Evolutionary conservation across 1,284 basidiomycete genomes (phyloP), one percentile per base, ranked within the genome.

Genomic region (Naganishia sp.): DNA sequence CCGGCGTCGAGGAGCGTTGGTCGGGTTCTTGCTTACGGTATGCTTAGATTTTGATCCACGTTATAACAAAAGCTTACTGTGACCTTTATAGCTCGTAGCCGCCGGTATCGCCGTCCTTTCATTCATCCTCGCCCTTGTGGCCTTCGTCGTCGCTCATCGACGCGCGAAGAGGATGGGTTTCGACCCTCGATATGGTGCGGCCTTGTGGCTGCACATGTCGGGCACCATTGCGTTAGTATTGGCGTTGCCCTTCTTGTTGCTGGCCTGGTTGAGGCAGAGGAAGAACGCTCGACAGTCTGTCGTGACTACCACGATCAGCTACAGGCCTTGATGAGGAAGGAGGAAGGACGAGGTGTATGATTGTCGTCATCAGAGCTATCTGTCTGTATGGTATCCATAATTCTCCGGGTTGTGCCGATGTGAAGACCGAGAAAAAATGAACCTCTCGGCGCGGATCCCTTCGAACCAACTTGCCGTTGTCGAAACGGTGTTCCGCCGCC

Each of bases 61-160:
- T 28, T 28, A 28, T n/a, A 49, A n/a, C 21, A 5, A 3, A 46
- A 11, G 47, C 17, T 56, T 15, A 32, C 42, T 18, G 11, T 41
- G 6, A 17, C 46, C 5, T 31, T 55, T 2, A 2, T 31, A 52
- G 50, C 6, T 54, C 31, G 11, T 65, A 4, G 7, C 64, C 3
- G 15, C 64, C 31, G 11, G 52, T 6, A 31, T 67, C 62, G 28
- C 63, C 49, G 9, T 61, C 43, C 15, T 66, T 64, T 75, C 74
- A 4, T 74, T 71, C 68, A 67, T 77, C 67, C 67, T 76, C 31
- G 72, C 73, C 25, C 55, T 73, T 49, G 71, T 73, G 62, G 68
- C 70, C 65, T 75, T 71, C 32, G 74, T 71, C 32, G 68, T 69
- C 25, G 73, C 72, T 39, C 73, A 75, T 62, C 69, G 69, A 52